Evolutionary conservation across 2,329 filamentous ascomycete species (phyloP).

Genomic region (Fusarium neocosmosporiellum): DNA sequence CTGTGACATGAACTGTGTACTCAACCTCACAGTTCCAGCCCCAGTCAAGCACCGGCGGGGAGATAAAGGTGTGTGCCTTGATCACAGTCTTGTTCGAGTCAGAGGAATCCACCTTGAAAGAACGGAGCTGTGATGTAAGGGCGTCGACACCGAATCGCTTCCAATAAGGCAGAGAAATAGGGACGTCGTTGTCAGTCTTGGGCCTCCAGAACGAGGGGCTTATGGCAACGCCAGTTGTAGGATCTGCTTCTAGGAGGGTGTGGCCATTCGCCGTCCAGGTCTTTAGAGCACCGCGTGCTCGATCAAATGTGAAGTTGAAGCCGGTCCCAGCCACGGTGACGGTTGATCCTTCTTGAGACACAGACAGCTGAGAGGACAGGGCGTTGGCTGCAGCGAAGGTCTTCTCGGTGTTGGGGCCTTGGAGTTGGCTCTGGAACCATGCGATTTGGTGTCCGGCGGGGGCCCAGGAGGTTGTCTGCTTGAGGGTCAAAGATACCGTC

Average conservation of each 20-base stretch:
- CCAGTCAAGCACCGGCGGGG: constrained; percentile 72
- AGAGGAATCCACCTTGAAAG: constrained; percentile 50
- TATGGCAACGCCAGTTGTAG: constrained; percentile 51
- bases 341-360: constrained; percentile 16
- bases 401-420: neutral
- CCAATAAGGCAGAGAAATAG: constrained; percentile 68
- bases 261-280: constrained; percentile 53
- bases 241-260: constrained; percentile 50
- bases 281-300: constrained; percentile 55
- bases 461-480: constrained; percentile 61
- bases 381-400: constrained; percentile 1
- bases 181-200: constrained; percentile 72
- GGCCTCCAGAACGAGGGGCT: constrained; percentile 70
- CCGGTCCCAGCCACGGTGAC: constrained; percentile 33
- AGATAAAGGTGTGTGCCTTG: constrained; percentile 64
- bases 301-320: constrained; percentile 58
- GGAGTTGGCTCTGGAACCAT: constrained; percentile 61
- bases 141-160: constrained; percentile 60
- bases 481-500: constrained; percentile 57
- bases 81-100: constrained; percentile 60
- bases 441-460: constrained; percentile 64
- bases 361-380: constrained; percentile 36
- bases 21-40: constrained; percentile 59
- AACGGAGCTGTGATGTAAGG: constrained; percentile 59
- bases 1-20: constrained; percentile 62